phyloP scores from a whole-genome alignment of 306 rosid species.

The Abrus precatorius region DNA sequence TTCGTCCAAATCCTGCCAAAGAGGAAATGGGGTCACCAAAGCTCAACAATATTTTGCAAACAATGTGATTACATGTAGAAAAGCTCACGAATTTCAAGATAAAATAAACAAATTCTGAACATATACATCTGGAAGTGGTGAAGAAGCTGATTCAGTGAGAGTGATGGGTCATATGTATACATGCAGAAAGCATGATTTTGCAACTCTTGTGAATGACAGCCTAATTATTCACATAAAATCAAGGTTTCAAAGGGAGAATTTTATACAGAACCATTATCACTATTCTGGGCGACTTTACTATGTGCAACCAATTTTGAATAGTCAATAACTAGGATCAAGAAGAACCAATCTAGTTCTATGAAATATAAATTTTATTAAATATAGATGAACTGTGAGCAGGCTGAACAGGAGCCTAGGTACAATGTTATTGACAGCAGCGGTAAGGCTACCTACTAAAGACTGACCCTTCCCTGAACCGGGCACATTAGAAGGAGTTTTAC shows the following conservation, averaged over 20 bases:
- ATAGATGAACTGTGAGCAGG: neutral
- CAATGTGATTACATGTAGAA: neutral
- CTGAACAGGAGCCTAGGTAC: neutral
- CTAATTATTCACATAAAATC: constrained; percentile 26
- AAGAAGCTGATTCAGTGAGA: constrained; percentile 2
- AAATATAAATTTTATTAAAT: constrained; percentile 26
- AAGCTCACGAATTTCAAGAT: constrained; percentile 30
- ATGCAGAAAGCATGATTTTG: constrained; percentile 20
- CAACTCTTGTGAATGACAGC: constrained; percentile 9
- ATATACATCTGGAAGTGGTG: constrained; percentile 6
- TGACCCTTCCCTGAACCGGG: neutral
- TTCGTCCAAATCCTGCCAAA: constrained; percentile 82
- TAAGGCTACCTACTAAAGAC: neutral
- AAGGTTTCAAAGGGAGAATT: constrained; percentile 19
- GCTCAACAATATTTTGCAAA: constrained; percentile 30
- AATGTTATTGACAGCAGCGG: neutral
- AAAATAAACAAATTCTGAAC: constrained; percentile 1
- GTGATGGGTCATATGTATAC: constrained; percentile 17
- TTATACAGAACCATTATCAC: neutral
- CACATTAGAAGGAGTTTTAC: neutral
- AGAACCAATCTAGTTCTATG: neutral
- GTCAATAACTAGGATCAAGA: constrained; percentile 15
- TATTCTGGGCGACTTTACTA: neutral
- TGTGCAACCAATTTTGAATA: constrained; percentile 8
- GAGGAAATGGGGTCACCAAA: constrained; percentile 40